phyloP scores from a whole-genome alignment of 1,284 basidiomycete genomes.

The Microstroma glucosiphilum region DNA sequence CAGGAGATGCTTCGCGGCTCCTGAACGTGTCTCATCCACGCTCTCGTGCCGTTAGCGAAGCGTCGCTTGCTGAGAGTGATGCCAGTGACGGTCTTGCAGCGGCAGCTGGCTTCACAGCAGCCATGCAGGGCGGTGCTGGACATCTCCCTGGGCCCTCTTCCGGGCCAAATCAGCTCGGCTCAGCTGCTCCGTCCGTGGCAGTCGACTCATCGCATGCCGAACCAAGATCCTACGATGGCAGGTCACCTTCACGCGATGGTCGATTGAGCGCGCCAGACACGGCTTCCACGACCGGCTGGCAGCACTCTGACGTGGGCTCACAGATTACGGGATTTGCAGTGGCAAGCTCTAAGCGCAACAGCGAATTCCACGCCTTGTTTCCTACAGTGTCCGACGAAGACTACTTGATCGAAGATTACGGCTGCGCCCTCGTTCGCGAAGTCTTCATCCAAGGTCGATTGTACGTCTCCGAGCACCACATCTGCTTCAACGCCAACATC shows the following conservation, averaged over 20 bases:
- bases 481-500: conserved; percentile 97
- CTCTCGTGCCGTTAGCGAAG: conserved; percentile 19
- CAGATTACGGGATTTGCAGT: conserved; percentile 74
- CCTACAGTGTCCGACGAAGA: conserved; percentile 80
- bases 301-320: conserved; percentile 29
- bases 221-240: background rate
- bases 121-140: conserved; percentile 19
- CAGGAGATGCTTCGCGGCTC: background rate
- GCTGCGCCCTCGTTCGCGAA: conserved; percentile 90
- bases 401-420: conserved; percentile 99
- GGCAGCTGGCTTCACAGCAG: conserved; percentile 36
- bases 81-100: conserved; percentile 34
- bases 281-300: background rate
- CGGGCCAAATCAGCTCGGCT: background rate
- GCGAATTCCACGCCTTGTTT: conserved; percentile 92
- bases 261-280: background rate
- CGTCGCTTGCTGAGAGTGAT: conserved; percentile 27
- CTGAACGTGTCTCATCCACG: no score
- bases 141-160: background rate
- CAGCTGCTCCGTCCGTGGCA: background rate
- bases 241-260: conserved; percentile 21
- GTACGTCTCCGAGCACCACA: conserved; percentile 95
- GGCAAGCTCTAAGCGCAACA: conserved; percentile 86
- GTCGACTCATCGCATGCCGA: conserved; percentile 1
- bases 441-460: conserved; percentile 92